Evolutionary conservation across 495 filamentous ascomycete genomes (phyloP), one percentile per base, ranked within the genome.

Genomic region (Neurospora sp.): DNA sequence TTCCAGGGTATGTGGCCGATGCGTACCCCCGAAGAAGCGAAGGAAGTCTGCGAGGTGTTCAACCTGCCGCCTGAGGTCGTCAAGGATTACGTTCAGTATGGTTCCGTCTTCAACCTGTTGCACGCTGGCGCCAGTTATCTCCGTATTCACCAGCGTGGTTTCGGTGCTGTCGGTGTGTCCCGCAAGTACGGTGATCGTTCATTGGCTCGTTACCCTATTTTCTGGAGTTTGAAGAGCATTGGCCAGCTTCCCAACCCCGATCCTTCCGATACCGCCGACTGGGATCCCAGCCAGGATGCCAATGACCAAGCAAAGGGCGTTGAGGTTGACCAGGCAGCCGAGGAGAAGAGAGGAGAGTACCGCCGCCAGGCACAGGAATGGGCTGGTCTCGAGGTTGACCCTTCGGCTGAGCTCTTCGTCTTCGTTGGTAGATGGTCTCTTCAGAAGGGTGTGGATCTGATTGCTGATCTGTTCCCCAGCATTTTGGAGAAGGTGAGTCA

Each of bases 361-460:
- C 87, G 88, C 61, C 84, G 86, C 6, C 91, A 93, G 75, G 91
- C 91, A 6, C 91, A 94, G 76, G 88, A 92, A 80, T 94, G 91
- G 91, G 91, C 91, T 39, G 89, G 89, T 8, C 83, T 94, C 0
- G 82, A 91, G 1, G 84, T 88, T 70, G 87, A 89, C 70, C 86
- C 90, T 9, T 83, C 88, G 42, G 91, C 91, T 4, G 91, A 94
- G 73, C 83, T 94, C 31, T 86, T 93, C 73, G 91, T 93, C 12
- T 94, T 94, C 74, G 91, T 94, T 48, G 91, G 91, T 53, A 87
- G 91, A 68, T 94, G 91, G 91, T 91, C 89, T 6, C 88, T 90
- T 84, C 91, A 94, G 76, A 94, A 93, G 77, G 91, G 91, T 40
- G 84, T 93, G 69, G 91, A 94, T 78, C 83, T 93, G 14, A 93